Evolutionary conservation across 164 flowering plant genomes (phyloP).

Genomic region (Litsea cubeba): DNA sequence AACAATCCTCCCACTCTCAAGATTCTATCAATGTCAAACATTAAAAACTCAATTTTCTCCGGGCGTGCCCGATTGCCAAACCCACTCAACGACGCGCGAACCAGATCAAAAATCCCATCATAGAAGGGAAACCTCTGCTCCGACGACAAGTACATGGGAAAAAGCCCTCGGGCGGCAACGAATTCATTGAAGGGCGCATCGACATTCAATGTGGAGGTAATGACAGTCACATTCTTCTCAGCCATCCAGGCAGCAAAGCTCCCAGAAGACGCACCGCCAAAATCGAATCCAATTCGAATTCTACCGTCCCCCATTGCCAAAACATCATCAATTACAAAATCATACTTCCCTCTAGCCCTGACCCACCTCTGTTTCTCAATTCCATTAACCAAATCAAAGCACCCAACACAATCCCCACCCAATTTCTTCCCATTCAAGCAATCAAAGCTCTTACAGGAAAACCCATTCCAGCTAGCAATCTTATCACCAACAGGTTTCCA

Average conservation of each 20-base stretch:
- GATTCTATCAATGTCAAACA: constrained; percentile 88
- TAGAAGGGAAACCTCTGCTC: constrained; percentile 89
- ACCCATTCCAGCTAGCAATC: constrained; percentile 69
- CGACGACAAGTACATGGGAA: constrained; percentile 68
- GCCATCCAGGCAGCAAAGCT: constrained; percentile 93
- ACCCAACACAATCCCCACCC: constrained; percentile 56
- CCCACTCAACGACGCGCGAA: constrained; percentile 50
- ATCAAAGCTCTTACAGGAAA: constrained; percentile 69
- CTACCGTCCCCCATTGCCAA: constrained; percentile 66
- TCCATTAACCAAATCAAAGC: constrained; percentile 61
- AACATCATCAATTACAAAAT: constrained; percentile 80
- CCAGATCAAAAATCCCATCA: constrained; percentile 78
- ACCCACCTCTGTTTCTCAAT: constrained; percentile 68
- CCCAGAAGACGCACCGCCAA: constrained; percentile 80
- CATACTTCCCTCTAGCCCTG: constrained; percentile 66
- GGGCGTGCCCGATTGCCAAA: constrained; percentile 58
- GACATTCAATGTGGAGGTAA: constrained; percentile 60
- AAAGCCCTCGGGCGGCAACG: constrained; percentile 88
- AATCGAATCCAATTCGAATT: constrained; percentile 72
- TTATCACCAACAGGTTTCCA: constrained; percentile 76
- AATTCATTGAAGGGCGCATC: constrained; percentile 87
- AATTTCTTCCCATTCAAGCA: constrained; percentile 70
- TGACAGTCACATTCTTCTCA: constrained; percentile 73
- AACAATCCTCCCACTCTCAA: constrained; percentile 83
- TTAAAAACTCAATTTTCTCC: constrained; percentile 87